Base-by-base conservation (phyloP, 129 eudicot genomes). In the Pittosporum tobira region DNA sequence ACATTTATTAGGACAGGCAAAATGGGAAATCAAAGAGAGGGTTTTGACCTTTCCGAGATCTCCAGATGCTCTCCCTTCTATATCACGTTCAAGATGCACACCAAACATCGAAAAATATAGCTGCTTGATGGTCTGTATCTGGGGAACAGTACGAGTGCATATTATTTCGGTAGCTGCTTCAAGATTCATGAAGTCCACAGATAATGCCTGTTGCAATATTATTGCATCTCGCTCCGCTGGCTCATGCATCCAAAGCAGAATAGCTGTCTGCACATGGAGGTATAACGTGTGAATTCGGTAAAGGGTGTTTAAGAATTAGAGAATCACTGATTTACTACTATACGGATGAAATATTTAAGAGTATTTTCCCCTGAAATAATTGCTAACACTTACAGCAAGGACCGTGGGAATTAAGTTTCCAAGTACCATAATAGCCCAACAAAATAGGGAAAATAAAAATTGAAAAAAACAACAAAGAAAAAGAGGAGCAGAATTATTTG, bases 171-270 rank as follows among this genome's bases (percentile, higher is more conserved):
- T 77, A 22, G 61, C 79, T 8, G 73, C 62, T 71, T 69, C 79
- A 46, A 77, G 79, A 74, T 64, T 69, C n/a, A 65, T 19, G 47
- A 64, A 54, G 43, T 67, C 77, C 30, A 3, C 14, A 62, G 63
- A 66, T 28, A 81, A 68, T 12, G 73, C 66, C 61, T 77, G 67
- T 36, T 48, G 70, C 58, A 81, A 60, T 51, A 81, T 57, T 43
- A 76, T 15, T 0, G 87, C 83, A 70, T 81, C 87, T 52, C 83
- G 66, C 53, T 69, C 62, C 44, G 87, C 83, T 69, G 87, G 87
- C 71, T 81, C 83, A 64, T 76, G 87, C 87, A 81, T 81, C 87
- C 87, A 81, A 34, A 81, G 80, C 55, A 81, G 24, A 62, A 81
- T 83, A 65, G 87, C 84, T 54, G 67, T 73, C 84, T 78, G 70